Evolutionary conservation across 495 filamentous ascomycete species (phyloP).

Genomic region (Penicillium bovifimosum): DNA sequence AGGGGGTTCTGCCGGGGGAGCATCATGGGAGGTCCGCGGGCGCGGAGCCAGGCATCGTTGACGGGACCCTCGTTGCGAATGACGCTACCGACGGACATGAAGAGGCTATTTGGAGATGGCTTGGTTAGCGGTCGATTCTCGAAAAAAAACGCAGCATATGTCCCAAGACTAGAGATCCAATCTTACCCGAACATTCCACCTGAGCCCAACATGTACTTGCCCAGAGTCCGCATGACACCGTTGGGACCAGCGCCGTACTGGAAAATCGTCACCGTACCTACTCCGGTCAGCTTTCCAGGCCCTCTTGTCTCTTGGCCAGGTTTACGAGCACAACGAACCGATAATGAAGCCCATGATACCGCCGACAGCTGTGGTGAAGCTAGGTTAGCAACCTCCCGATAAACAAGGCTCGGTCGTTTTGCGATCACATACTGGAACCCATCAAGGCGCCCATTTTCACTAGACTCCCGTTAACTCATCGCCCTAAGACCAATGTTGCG

Average conservation of each 20-base stretch:
- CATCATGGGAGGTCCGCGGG: slow-evolving; percentile 43
- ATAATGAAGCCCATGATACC: slow-evolving; percentile 97
- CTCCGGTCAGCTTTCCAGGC: slow-evolving; percentile 4
- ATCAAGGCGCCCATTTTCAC: slow-evolving; percentile 98
- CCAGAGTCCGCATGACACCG: slow-evolving; percentile 85
- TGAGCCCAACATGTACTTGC: slow-evolving; percentile 97
- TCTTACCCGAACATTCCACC: slow-evolving; percentile 91
- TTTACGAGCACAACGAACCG: slow-evolving; percentile 47
- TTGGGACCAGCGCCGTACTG: slow-evolving; percentile 90
- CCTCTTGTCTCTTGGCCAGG: neutral
- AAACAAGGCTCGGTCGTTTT: neutral
- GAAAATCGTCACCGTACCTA: slow-evolving; percentile 89
- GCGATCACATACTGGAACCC: slow-evolving; percentile 74
- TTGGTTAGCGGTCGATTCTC: slow-evolving; percentile 10
- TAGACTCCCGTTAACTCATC: slow-evolving; percentile 36
- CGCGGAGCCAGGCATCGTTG: slow-evolving; percentile 46
- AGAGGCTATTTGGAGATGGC: slow-evolving; percentile 58
- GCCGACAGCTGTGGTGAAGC: slow-evolving; percentile 67
- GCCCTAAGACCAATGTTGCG: neutral
- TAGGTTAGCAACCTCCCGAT: slow-evolving; percentile 9
- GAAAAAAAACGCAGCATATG: slow-evolving; percentile 5
- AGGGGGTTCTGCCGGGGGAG: slow-evolving; percentile 40
- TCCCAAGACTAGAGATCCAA: neutral
- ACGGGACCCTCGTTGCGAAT: slow-evolving; percentile 74
- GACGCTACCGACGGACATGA: slow-evolving; percentile 97